Conservation (phyloP, 2,329 filamentous ascomycete genomes). For the Aureobasidium sp. region DNA sequence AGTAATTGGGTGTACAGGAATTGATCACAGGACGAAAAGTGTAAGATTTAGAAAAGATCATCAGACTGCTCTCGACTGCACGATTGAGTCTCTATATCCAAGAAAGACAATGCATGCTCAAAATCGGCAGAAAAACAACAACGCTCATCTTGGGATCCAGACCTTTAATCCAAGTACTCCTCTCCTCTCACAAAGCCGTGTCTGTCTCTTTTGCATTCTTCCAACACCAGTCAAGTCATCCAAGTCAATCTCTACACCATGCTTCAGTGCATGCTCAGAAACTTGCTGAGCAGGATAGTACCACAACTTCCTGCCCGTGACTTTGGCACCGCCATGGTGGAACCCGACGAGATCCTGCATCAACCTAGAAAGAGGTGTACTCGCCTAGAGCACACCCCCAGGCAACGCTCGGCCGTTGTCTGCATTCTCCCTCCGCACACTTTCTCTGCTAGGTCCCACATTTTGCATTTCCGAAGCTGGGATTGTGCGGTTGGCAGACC, state of each 20-base stretch:
- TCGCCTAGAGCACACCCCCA: conserved; percentile 18
- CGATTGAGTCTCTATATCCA: not conserved
- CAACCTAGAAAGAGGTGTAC: conserved; percentile 5
- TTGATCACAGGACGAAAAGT: not conserved
- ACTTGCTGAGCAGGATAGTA: not conserved
- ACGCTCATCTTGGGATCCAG: not conserved
- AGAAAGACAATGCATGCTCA: not conserved
- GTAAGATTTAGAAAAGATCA: not conserved
- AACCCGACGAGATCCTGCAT: not conserved
- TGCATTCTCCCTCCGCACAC: not conserved
- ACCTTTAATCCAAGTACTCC: not conserved
- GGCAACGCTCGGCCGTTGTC: conserved; percentile 14
- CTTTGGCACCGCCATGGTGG: not conserved
- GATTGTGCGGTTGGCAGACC: conserved; percentile 1
- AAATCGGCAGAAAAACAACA: not conserved
- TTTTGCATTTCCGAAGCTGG: not conserved
- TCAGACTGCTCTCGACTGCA: not conserved
- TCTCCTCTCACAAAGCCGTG: not conserved
- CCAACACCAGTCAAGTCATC: not conserved
- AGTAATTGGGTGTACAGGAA: not conserved
- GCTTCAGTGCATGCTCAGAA: not conserved
- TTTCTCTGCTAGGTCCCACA: not conserved
- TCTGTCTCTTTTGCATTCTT: not conserved
- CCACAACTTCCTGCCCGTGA: not conserved
- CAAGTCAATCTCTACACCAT: not conserved